Evolutionary conservation across 2,329 filamentous ascomycete species (phyloP), one percentile per base, ranked within the genome.

Genomic region (Catunica adiposa): DNA sequence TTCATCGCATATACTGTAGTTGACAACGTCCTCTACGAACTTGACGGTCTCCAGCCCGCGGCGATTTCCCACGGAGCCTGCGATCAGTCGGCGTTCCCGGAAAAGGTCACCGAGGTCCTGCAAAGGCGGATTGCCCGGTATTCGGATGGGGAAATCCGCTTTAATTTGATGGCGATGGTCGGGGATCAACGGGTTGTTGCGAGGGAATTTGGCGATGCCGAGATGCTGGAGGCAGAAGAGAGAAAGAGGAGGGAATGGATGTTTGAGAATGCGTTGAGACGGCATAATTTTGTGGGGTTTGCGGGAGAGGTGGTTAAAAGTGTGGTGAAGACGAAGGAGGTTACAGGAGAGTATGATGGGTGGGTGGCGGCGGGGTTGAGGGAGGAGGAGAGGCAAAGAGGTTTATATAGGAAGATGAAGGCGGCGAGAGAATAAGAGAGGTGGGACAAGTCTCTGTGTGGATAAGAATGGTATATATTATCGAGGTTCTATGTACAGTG

Each of bases 241-340:
- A 75, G 78, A 65, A 95, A 94, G 78, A 77, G 92, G 54, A 76
- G 76, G 57, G 85, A 83, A 61, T 98, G 92, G 92, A 78, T 82
- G 65, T 96, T 92, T 76, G 92, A 98, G 76, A 98, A 98, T 69
- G 85, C 89, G 9, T 73, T 98, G 64, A 73, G 92, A 59, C 74
- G 86, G 63, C 90, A 95, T 69, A 98, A 98, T 69, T 98, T 98
- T 71, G 86, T 98, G 0, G 90, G 89, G 0, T 96, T 98, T 64
- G 85, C 90, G 2, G 89, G 87, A 11, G 89, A 96, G 72, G 74
- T 96, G 59, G 71, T 95, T 62, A 94, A 92, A 73, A 85, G 82
- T 0, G 90, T 96, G 3, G 84, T 88, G n/a, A 75, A 70, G 61
- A 68, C 71, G 59, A 95, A 94, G 73, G 66, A 94, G 42, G 72